Conservation (phyloP, 148 eudicot species). For the Limonium bicolor region DNA sequence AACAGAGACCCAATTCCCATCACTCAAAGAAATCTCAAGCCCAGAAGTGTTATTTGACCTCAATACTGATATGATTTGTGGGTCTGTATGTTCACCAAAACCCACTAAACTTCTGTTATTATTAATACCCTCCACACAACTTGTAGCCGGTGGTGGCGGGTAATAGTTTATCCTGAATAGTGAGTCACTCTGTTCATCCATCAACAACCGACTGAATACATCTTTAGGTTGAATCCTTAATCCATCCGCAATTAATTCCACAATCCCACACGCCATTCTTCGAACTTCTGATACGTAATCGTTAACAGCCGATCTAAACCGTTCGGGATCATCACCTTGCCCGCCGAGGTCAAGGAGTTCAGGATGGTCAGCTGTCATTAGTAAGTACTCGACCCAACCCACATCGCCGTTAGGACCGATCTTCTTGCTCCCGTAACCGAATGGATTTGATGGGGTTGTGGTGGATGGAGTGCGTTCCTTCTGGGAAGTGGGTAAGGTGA, state of each 20-base stretch:
- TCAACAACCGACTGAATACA: constrained; percentile 22
- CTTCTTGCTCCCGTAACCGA: constrained; percentile 52
- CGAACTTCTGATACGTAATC: constrained; percentile 22
- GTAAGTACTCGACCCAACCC: constrained; percentile 75
- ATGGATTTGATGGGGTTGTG: constrained; percentile 24
- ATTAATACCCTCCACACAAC: no score
- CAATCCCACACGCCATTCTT: constrained; percentile 21
- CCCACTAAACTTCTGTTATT: constrained; percentile 29
- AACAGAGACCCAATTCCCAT: constrained; percentile 42
- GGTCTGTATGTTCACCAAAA: constrained; percentile 75
- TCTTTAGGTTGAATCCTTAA: constrained; percentile 17
- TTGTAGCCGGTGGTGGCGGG: constrained; percentile 35
- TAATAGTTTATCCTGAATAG: constrained; percentile 44
- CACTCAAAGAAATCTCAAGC: constrained; percentile 29
- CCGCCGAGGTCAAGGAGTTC: no score
- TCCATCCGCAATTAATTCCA: constrained; percentile 42
- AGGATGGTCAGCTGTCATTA: no score
- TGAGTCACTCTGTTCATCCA: constrained; percentile 32
- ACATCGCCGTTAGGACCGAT: constrained; percentile 65
- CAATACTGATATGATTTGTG: constrained; percentile 48
- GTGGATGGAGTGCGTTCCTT: no score
- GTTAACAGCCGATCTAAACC: constrained; percentile 23
- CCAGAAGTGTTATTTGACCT: constrained; percentile 46
- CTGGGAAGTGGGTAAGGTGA: constrained; percentile 18
- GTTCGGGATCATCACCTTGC: no score